phyloP scores from a whole-genome alignment of 805 yeast species.

The Cyberlindnera meyerae region DNA sequence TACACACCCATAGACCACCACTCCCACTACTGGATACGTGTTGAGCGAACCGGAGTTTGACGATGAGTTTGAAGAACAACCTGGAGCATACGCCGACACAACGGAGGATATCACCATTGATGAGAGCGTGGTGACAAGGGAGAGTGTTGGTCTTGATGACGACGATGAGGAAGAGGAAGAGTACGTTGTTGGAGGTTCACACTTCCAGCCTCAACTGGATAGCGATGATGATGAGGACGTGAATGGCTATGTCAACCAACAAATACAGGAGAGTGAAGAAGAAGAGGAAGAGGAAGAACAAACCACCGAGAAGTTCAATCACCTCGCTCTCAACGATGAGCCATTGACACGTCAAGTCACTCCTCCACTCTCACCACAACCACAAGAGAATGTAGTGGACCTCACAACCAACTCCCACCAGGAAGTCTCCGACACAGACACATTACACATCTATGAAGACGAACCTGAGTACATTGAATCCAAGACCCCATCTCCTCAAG shows the following conservation, averaged over 20 bases:
- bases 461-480: not conserved
- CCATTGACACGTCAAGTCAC: constrained; percentile 1
- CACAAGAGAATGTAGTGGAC: not conserved
- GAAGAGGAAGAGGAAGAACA: not conserved
- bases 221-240: constrained; percentile 1
- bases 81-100: not conserved
- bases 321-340: too few species aligned
- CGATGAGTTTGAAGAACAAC: not conserved
- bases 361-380: not conserved
- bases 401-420: constrained; percentile 6
- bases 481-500: not conserved
- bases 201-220: constrained; percentile 7
- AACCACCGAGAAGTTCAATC: too few species aligned
- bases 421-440: constrained; percentile 23
- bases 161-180: constrained; percentile 6
- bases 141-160: not conserved
- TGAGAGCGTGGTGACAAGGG: too few species aligned
- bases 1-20: too few species aligned
- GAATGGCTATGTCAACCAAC: too few species aligned
- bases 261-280: not conserved
- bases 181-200: too few species aligned
- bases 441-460: constrained; percentile 21
- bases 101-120: not conserved
- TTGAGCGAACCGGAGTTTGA: constrained; percentile 4
- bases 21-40: too few species aligned